Evolutionary conservation across 495 filamentous ascomycete genomes (phyloP), one percentile per base, ranked within the genome.

Genomic region (Podospora fimiseda): DNA sequence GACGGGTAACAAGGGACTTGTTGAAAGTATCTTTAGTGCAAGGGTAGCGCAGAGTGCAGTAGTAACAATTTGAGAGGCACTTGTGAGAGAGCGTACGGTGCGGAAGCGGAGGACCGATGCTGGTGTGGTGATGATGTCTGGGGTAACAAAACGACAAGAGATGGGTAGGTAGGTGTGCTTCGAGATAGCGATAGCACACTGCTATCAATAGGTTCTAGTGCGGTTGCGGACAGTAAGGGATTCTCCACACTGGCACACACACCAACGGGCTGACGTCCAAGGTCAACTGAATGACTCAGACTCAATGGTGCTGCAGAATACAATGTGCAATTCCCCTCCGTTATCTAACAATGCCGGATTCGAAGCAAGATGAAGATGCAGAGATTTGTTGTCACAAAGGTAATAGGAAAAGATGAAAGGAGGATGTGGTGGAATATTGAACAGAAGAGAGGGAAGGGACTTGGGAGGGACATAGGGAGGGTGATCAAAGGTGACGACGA

Each of bases 281-380:
- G 57, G 55, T 64, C 66, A 66, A 67, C 39, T 61, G 52, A 67
- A 69, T 69, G 66, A 69, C 66, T 69, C 66, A 66, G 66, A 67
- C 55, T 55, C 53, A 62, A 60, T 48, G 43, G 50, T 11, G 48
- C 48, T 53, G 57, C 62, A 50, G 55, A 40, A 27, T 23, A 3
- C 9, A 51, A 23, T 27, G 50, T 24, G 21, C 2, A 36, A n/a
- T 2, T 39, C 43, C 45, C 9, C 16, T 20, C 18, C 43, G 22
- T 43, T 50, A 22, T 24, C 7, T 46, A 23, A 36, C 39, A 41
- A 37, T 21, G 14, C 19, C 21, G 21, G 40, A 23, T 41, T 14
- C 11, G 22, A 18, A 16, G 14, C 15, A 11, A 19, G 40, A 33
- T 13, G 20, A 50, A 41, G 4, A 47, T 24, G 39, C 13, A 36